phyloP scores from a whole-genome alignment of 1,139 yeast species.

The Saccharomycopsis crataegensis region DNA sequence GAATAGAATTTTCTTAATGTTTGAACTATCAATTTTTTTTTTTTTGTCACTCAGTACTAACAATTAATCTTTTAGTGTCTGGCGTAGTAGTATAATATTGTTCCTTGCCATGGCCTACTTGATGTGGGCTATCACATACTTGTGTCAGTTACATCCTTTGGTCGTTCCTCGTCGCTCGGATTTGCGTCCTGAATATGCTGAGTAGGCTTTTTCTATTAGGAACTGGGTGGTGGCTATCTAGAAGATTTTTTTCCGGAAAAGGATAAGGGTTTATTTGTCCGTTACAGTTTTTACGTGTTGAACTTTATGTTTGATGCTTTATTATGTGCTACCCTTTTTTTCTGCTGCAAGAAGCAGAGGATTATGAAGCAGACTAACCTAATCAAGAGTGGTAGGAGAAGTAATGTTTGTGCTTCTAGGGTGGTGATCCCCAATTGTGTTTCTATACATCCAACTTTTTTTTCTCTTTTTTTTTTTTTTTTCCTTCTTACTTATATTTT shows the following conservation, averaged over 20 bases:
- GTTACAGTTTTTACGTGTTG: no score
- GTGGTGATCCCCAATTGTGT: no score
- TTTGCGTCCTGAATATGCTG: constrained; percentile 62
- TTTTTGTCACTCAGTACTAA: neutral
- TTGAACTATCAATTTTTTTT: neutral
- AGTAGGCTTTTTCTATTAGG: constrained; percentile 20
- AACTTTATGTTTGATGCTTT: neutral
- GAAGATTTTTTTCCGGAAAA: neutral
- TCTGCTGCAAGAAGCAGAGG: neutral
- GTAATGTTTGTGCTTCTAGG: no score
- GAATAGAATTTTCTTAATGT: neutral
- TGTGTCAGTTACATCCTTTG: constrained; percentile 73
- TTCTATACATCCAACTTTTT: no score
- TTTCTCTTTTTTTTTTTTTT: no score
- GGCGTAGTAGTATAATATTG: constrained; percentile 83
- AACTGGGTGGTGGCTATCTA: neutral
- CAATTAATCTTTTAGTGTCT: constrained; percentile 41
- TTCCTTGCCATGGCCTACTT: constrained; percentile 82
- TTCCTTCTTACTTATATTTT: no score
- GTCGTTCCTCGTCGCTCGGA: constrained; percentile 76
- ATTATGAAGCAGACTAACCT: no score
- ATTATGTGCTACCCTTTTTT: neutral
- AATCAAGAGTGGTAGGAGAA: no score
- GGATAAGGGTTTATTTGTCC: neutral
- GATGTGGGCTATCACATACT: constrained; percentile 92